phyloP scores from a whole-genome alignment of 1,139 yeast genomes.

The Magnusiomyces ingens region DNA sequence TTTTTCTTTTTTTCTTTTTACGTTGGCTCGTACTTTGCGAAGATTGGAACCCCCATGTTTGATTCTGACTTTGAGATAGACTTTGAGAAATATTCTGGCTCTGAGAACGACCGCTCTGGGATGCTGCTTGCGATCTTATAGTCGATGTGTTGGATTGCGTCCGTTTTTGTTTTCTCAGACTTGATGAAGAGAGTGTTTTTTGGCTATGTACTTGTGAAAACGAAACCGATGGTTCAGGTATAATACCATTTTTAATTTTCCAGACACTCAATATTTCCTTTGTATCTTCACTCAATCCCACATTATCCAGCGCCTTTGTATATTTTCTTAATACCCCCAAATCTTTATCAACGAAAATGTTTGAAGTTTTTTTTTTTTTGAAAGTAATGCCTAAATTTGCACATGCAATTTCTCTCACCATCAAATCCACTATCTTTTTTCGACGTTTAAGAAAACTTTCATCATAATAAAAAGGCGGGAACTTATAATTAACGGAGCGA shows the following conservation, averaged over 20 bases:
- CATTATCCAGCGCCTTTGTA: not conserved
- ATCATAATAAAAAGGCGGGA: not conserved
- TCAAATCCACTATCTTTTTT: not conserved
- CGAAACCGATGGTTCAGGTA: not conserved
- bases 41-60: constrained; percentile 3
- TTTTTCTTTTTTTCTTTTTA: not conserved
- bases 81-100: not conserved
- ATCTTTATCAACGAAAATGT: not conserved
- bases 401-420: not conserved
- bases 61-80: not conserved
- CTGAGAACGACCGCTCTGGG: not conserved
- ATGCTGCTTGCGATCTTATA: not conserved
- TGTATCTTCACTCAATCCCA: not conserved
- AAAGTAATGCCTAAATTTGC: not conserved
- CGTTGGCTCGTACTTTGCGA: not conserved
- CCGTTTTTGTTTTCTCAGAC: no score
- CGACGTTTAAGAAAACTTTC: not conserved
- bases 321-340: constrained; percentile 2
- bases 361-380: not conserved
- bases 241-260: not conserved
- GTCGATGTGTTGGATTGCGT: not conserved
- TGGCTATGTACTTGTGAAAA: not conserved
- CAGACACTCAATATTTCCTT: not conserved
- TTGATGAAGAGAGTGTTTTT: no score
- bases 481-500: not conserved